Base-by-base conservation (phyloP, 1,284 basidiomycete genomes). In the Pyrrhoderma lamaoense region DNA sequence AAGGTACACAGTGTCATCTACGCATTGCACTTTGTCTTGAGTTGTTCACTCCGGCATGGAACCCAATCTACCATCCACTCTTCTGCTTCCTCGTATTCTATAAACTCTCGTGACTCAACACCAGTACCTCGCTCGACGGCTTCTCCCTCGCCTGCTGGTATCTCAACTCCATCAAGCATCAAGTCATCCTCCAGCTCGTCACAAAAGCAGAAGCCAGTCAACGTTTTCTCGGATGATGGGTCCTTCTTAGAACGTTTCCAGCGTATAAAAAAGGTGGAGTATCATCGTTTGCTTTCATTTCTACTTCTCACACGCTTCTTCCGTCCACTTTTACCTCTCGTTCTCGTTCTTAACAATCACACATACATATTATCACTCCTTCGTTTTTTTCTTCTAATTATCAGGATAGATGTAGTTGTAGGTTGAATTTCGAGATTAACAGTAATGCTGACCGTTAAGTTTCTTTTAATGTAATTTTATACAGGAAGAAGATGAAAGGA, bases 401-500 rank as follows among this genome's bases (percentile, higher is more conserved):
- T 18, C 21, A 16, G n/a, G n/a, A 18, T n/a, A 8, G 21, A 40
- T 5, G 16, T 40, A 40, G n/a, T 40, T 18, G 38, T 7, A 40
- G 14, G 38, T 7, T 18, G 16, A 22, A n/a, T 40, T 40, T 31
- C 11, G 11, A 5, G 11, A 11, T 31, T 5, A 5, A 45, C 14
- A 18, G 21, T 38, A 11, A 49, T 14, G 42, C 39, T 52, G 49
- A 35, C 45, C 14, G 18, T 16, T 18, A 39, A 49, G 36, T 27
- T 16, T 40, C 38, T 22, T 14, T 22, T 5, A 16, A 40, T 14
- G 8, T n/a, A 40, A 5, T 40, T 25, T 18, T 46, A 13, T 54
- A 53, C 60, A 81, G 80, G 79, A 79, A 57, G 79, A 80, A 57
- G 74, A 78, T 45, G 76, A 80, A 55, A 76, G 72, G 65, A 73